Percentiles rank a stretch among this genome's conserved stretches.
Conservation (phyloP, 1,139 yeast species). For the Yamadazyma blattariae region DNA sequence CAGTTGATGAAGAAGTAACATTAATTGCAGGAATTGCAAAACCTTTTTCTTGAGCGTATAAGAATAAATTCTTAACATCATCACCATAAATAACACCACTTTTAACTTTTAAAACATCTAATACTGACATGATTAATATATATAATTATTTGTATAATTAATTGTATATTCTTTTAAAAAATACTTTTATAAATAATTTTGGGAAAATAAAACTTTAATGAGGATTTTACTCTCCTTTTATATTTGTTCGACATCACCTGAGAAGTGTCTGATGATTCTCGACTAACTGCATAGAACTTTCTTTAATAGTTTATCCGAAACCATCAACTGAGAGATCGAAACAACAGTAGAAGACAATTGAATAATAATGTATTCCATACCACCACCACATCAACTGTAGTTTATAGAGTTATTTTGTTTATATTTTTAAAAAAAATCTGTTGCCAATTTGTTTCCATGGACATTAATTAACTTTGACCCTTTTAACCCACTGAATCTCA, state of each 20-base stretch:
- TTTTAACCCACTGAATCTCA: too few species aligned
- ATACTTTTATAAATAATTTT: too few species aligned
- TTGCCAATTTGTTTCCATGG: too few species aligned
- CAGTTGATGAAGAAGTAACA: constrained; percentile 97
- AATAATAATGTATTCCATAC: too few species aligned
- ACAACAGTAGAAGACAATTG: too few species aligned
- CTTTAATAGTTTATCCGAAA: background rate
- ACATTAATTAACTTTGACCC: too few species aligned
- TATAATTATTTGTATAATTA: background rate
- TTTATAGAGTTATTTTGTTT: too few species aligned
- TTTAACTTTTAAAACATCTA: constrained; percentile 79
- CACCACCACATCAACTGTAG: too few species aligned
- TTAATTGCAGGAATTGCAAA: constrained; percentile 99
- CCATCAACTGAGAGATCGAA: too few species aligned
- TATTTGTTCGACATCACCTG: constrained; percentile 7
- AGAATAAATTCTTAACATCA: constrained; percentile 89
- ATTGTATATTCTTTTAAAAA: too few species aligned
- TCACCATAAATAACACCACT: constrained; percentile 99
- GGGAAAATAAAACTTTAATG: background rate
- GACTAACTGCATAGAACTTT: background rate
- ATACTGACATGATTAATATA: constrained; percentile 32
- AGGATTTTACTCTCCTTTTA: constrained; percentile 8
- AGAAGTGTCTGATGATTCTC: constrained; percentile 2
- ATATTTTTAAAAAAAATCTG: too few species aligned
- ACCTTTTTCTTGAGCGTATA: constrained; percentile 88